Conservation (phyloP, 176 grass and related monocot genomes). For the Puccinellia tenuiflora region DNA sequence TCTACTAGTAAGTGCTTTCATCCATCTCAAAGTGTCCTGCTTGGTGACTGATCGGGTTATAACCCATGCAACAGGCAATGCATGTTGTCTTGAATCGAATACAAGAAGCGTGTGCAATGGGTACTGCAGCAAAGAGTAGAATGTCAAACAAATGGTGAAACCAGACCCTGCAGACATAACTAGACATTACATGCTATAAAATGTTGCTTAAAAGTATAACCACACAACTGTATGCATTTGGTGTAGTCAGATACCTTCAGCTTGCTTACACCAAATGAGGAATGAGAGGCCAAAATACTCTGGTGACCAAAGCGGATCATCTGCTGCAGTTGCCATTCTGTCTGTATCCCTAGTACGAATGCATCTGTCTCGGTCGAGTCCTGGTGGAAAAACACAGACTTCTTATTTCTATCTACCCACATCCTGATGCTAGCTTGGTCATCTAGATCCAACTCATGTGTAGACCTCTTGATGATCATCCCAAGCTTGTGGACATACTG, state of each 20-base stretch:
- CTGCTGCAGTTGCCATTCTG: slow-evolving; percentile 85
- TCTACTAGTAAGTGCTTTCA: slow-evolving; percentile 72
- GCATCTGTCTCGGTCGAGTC: slow-evolving; percentile 73
- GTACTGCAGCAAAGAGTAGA: slow-evolving; percentile 55
- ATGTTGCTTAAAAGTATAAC: slow-evolving; percentile 19
- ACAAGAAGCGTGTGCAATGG: slow-evolving; percentile 78
- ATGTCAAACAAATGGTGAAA: slow-evolving; percentile 22
- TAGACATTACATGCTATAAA: not conserved
- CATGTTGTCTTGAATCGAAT: slow-evolving; percentile 83
- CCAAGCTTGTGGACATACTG: slow-evolving; percentile 96
- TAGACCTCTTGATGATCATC: slow-evolving; percentile 96
- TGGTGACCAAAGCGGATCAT: slow-evolving; percentile 88
- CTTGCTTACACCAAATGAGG: slow-evolving; percentile 85
- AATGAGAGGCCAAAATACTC: slow-evolving; percentile 66
- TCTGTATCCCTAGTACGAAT: slow-evolving; percentile 83
- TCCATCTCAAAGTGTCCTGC: slow-evolving; percentile 77
- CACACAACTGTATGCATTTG: not conserved
- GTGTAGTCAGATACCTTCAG: slow-evolving; percentile 59
- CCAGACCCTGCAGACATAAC: not conserved
- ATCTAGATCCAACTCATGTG: slow-evolving; percentile 84
- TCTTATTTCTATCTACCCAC: slow-evolving; percentile 89
- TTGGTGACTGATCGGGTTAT: slow-evolving; percentile 84
- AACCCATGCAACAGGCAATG: slow-evolving; percentile 84
- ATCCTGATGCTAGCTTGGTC: slow-evolving; percentile 82
- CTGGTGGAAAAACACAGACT: slow-evolving; percentile 82